A percentile compares a stretch with the other conserved stretches of the same genome.
Conservation (phyloP, 306 rosid species). For the Cucurbita pepo region DNA sequence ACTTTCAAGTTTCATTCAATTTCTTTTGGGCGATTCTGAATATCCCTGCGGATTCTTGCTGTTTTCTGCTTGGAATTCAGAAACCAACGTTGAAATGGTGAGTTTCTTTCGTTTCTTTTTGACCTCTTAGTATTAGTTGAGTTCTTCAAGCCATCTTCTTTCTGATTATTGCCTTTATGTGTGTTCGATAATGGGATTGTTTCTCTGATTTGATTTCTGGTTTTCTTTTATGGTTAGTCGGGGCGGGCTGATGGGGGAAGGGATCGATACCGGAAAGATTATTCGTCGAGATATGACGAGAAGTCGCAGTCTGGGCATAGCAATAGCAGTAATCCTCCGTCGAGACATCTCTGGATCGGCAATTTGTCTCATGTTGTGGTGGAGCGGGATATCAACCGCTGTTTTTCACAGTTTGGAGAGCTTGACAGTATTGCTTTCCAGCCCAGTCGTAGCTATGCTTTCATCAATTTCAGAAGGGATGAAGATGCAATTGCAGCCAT, state of each 20-base stretch:
- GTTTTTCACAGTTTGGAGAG: conserved; percentile 55
- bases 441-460: conserved; percentile 75
- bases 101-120: neutral
- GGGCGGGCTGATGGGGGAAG: conserved; percentile 23
- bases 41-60: neutral
- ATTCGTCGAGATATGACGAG: conserved; percentile 17
- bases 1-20: neutral
- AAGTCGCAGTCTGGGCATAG: conserved; percentile 10
- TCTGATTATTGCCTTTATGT: neutral
- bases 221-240: neutral
- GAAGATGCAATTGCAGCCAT: conserved; percentile 76
- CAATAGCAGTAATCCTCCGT: conserved; percentile 36
- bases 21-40: neutral
- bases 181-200: neutral
- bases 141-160: neutral
- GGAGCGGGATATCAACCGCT: conserved; percentile 55
- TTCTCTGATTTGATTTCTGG: neutral
- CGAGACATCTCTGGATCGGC: conserved; percentile 89
- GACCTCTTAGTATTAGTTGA: neutral
- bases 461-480: conserved; percentile 55
- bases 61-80: neutral
- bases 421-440: conserved; percentile 74
- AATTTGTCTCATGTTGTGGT: conserved; percentile 41
- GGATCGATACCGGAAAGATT: conserved; percentile 22
- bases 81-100: neutral